Evolutionary conservation across 1,139 yeast species (phyloP).

Genomic region (Scheffersomyces parashehatae): DNA sequence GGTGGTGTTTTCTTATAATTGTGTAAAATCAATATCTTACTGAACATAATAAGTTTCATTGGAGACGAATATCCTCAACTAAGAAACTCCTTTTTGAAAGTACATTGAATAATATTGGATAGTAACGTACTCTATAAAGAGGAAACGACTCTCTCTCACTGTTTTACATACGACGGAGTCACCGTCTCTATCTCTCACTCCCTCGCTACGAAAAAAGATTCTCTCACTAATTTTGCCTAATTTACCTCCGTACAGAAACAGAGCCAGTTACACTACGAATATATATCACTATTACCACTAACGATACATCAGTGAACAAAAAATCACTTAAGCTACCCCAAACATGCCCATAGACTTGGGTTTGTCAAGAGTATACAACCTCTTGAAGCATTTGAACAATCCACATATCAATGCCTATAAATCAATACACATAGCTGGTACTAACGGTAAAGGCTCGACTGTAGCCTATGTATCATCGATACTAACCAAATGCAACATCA

Average conservation of each 20-base stretch:
- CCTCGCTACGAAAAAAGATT: no score
- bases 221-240: no score
- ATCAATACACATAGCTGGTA: constrained; percentile 86
- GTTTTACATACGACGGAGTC: background rate
- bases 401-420: constrained; percentile 62
- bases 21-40: no score
- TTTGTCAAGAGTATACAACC: constrained; percentile 54
- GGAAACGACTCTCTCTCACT: background rate
- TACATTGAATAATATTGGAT: no score
- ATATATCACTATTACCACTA: background rate
- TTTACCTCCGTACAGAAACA: background rate
- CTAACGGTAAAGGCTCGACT: constrained; percentile 93
- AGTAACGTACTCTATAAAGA: no score
- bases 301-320: background rate
- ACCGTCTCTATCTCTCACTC: background rate
- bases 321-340: background rate
- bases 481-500: constrained; percentile 47
- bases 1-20: no score
- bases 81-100: no score
- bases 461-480: constrained; percentile 74
- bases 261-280: background rate
- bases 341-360: constrained; percentile 57
- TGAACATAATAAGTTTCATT: no score
- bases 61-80: no score
- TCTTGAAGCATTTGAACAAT: constrained; percentile 62